Evolutionary conservation across 306 rosid genomes (phyloP).

Genomic region (Senna siamea): DNA sequence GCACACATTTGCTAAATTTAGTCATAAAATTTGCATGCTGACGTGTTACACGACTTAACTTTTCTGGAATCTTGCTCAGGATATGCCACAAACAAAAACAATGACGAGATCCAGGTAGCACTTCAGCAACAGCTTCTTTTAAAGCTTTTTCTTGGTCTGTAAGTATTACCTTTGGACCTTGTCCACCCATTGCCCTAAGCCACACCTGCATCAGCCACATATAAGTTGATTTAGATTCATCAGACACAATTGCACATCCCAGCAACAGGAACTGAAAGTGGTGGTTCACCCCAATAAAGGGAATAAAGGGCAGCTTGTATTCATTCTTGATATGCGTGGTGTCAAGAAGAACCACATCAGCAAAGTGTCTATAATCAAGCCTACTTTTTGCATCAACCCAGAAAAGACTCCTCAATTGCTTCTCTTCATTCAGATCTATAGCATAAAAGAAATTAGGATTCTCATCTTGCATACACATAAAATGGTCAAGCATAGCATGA

Average conservation of each 20-base stretch:
- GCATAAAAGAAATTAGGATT: conserved; percentile 72
- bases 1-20: conserved; percentile 64
- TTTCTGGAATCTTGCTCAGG: conserved; percentile 69
- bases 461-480: conserved; percentile 59
- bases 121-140: conserved; percentile 55
- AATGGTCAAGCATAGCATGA: conserved; percentile 57
- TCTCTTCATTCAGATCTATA: conserved; percentile 64
- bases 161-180: conserved; percentile 66
- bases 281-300: conserved; percentile 79
- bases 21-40: conserved; percentile 62
- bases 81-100: conserved; percentile 75
- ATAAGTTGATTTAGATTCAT: conserved; percentile 56
- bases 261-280: conserved; percentile 76
- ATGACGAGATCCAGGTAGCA: conserved; percentile 60
- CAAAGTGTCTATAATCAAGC: conserved; percentile 67
- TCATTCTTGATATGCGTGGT: conserved; percentile 66
- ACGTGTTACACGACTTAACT: conserved; percentile 52
- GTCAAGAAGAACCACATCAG: conserved; percentile 71
- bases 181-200: conserved; percentile 77
- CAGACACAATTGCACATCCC: conserved; percentile 74
- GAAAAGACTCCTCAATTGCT: conserved; percentile 59
- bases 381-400: conserved; percentile 84
- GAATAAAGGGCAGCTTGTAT: conserved; percentile 67
- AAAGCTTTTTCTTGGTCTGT: conserved; percentile 62
- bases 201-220: conserved; percentile 68